phyloP scores from a whole-genome alignment of 208 protist genomes.

The Leishmania tropica region DNA sequence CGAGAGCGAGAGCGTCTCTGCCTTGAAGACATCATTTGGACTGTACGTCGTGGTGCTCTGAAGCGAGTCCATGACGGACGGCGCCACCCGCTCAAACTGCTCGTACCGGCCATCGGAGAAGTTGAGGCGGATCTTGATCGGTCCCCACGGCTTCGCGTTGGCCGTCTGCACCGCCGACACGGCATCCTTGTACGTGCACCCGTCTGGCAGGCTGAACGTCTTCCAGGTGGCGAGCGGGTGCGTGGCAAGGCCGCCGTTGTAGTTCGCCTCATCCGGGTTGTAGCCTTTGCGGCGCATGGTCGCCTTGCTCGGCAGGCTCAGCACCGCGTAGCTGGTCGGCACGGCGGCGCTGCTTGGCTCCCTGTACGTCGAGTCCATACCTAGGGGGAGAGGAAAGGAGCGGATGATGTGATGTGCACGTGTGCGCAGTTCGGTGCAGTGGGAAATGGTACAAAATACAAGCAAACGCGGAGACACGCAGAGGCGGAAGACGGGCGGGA shows the following conservation, averaged over 20 bases:
- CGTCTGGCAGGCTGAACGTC: slow-evolving; percentile 53
- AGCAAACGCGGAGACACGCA: neutral
- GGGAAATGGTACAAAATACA: neutral
- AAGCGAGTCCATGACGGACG: slow-evolving; percentile 50
- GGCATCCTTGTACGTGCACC: slow-evolving; percentile 75
- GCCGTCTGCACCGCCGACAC: slow-evolving; percentile 61
- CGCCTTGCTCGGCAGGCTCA: slow-evolving; percentile 63
- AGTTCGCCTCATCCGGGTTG: slow-evolving; percentile 52
- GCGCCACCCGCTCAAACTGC: slow-evolving; percentile 64
- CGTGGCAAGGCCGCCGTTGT: slow-evolving; percentile 52
- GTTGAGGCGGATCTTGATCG: slow-evolving; percentile 75
- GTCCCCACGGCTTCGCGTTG: slow-evolving; percentile 75
- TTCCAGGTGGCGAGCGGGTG: slow-evolving; percentile 81
- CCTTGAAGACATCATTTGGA: slow-evolving; percentile 66
- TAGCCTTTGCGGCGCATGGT: slow-evolving; percentile 79
- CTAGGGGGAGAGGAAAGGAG: neutral
- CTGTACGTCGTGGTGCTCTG: slow-evolving; percentile 58
- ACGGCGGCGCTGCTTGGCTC: slow-evolving; percentile 45
- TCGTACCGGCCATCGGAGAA: slow-evolving; percentile 78
- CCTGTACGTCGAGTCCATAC: slow-evolving; percentile 55
- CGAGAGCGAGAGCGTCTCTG: slow-evolving; percentile 48
- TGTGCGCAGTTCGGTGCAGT: neutral
- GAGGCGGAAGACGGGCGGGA: neutral
- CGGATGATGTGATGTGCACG: neutral
- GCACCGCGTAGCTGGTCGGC: slow-evolving; percentile 77